Conservation (phyloP, 1,284 basidiomycete genomes). For the Pseudozyma hubeiensis region DNA sequence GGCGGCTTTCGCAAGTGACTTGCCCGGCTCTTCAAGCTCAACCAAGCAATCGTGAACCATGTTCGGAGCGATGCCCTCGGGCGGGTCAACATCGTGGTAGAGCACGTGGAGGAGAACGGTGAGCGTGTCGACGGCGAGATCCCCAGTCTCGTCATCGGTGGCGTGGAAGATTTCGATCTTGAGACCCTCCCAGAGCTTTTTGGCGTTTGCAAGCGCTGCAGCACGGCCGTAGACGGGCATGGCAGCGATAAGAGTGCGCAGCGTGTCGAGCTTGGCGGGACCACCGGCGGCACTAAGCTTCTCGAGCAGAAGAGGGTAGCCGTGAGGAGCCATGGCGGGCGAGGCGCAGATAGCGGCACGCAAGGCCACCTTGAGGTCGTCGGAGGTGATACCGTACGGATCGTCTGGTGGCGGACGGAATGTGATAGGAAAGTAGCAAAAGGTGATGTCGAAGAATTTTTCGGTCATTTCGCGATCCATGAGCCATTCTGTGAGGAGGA, state of each 20-base stretch:
- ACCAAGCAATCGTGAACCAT: constrained; percentile 59
- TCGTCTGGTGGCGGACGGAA: constrained; percentile 95
- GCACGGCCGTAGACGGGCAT: constrained; percentile 65
- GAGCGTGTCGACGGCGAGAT: constrained; percentile 54
- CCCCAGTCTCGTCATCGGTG: constrained; percentile 63
- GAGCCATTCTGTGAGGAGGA: constrained; percentile 89
- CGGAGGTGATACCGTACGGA: constrained; percentile 89
- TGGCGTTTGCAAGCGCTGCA: constrained; percentile 53
- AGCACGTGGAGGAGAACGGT: constrained; percentile 56
- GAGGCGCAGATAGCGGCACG: constrained; percentile 81
- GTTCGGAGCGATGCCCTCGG: constrained; percentile 55
- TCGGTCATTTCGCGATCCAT: constrained; percentile 76
- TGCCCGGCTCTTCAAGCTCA: constrained; percentile 59
- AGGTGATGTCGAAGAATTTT: constrained; percentile 91
- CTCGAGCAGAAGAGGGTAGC: constrained; percentile 89
- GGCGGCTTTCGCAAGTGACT: constrained; percentile 57
- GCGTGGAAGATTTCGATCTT: constrained; percentile 67
- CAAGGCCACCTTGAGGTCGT: constrained; percentile 83
- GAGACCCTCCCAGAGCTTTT: constrained; percentile 60
- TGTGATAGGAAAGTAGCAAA: constrained; percentile 99
- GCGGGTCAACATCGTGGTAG: constrained; percentile 54
- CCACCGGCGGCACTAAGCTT: constrained; percentile 88
- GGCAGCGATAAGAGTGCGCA: constrained; percentile 56
- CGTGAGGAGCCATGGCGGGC: constrained; percentile 83
- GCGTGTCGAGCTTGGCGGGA: constrained; percentile 75